Evolutionary conservation across 2,329 filamentous ascomycete species (phyloP).

Genomic region (Exophiala sideris): DNA sequence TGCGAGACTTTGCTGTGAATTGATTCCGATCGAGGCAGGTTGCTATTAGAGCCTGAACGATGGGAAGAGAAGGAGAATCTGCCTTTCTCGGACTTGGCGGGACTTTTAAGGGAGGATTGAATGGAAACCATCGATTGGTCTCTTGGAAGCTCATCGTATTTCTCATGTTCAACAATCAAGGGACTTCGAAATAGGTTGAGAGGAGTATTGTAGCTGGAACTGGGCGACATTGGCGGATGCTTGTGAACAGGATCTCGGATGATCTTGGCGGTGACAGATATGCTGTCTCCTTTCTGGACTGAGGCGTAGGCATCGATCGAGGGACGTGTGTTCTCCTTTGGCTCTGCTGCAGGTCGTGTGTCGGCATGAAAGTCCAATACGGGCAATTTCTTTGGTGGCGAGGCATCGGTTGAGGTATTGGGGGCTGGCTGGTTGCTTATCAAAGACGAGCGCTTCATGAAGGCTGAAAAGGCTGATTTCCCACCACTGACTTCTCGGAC

Average conservation of each 20-base stretch:
- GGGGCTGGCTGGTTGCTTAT: slow-evolving; percentile 29
- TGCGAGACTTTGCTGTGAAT: slow-evolving; percentile 39
- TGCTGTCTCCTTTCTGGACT: slow-evolving; percentile 56
- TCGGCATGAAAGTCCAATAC: background rate
- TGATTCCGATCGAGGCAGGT: slow-evolving; percentile 37
- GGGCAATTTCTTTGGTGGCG: slow-evolving; percentile 21
- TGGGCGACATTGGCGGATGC: slow-evolving; percentile 21
- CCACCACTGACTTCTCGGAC: slow-evolving; percentile 27
- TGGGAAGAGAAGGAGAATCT: slow-evolving; percentile 41
- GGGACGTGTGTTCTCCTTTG: slow-evolving; percentile 5
- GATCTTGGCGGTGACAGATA: slow-evolving; percentile 86
- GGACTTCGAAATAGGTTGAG: slow-evolving; percentile 53
- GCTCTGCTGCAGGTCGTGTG: slow-evolving; percentile 6
- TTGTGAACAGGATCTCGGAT: slow-evolving; percentile 54
- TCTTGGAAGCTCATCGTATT: slow-evolving; percentile 35
- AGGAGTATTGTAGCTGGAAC: slow-evolving; percentile 20
- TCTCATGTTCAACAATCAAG: slow-evolving; percentile 64
- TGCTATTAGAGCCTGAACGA: slow-evolving; percentile 35
- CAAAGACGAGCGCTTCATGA: slow-evolving; percentile 30
- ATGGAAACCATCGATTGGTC: slow-evolving; percentile 23
- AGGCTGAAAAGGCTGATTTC: slow-evolving; percentile 30
- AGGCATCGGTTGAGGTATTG: slow-evolving; percentile 31
- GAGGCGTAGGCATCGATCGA: slow-evolving; percentile 11
- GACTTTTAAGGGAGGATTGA: slow-evolving; percentile 21
- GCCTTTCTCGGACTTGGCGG: slow-evolving; percentile 32